Evolutionary conservation across 78 protist species (phyloP).

Genomic region (Creolimax fragrantissima): DNA sequence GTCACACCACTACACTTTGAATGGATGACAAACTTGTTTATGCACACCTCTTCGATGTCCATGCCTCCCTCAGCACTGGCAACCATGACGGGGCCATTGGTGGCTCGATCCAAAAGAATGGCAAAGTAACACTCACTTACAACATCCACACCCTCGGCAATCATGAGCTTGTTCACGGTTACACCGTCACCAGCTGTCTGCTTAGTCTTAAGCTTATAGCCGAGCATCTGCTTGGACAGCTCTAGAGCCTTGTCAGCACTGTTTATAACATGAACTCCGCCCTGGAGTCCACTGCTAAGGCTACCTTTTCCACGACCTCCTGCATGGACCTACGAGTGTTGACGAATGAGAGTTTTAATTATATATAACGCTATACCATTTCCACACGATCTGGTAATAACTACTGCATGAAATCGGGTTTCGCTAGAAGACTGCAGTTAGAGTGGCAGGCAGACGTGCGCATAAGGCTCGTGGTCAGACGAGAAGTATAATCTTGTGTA

Average conservation of each 20-base stretch:
- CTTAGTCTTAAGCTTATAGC: conserved; percentile 82
- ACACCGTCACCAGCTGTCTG: conserved; percentile 77
- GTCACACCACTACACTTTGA: no score
- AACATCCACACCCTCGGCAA: conserved; percentile 40
- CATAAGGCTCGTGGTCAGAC: no score
- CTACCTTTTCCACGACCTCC: conserved; percentile 96
- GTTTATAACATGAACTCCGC: conserved; percentile 76
- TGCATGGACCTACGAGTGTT: conserved; percentile 66
- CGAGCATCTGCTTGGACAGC: conserved; percentile 77
- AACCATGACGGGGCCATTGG: conserved; percentile 30
- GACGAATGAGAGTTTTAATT: no score
- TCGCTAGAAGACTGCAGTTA: no score
- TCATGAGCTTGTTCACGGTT: conserved; percentile 46
- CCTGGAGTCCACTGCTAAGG: conserved; percentile 81
- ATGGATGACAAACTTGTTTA: no score
- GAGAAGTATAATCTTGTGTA: no score
- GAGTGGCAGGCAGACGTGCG: no score
- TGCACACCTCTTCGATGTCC: conserved; percentile 70
- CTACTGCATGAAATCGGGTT: no score
- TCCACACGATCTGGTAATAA: no score
- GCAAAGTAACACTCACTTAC: conserved; percentile 87
- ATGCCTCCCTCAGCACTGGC: conserved; percentile 76
- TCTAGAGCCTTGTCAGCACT: neutral
- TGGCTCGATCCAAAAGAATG: conserved; percentile 80
- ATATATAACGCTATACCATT: no score